A percentile compares a stretch with the other conserved stretches of the same genome.
phyloP scores from a whole-genome alignment of 2,329 filamentous ascomycete genomes.

The Trichoderma sp. region DNA sequence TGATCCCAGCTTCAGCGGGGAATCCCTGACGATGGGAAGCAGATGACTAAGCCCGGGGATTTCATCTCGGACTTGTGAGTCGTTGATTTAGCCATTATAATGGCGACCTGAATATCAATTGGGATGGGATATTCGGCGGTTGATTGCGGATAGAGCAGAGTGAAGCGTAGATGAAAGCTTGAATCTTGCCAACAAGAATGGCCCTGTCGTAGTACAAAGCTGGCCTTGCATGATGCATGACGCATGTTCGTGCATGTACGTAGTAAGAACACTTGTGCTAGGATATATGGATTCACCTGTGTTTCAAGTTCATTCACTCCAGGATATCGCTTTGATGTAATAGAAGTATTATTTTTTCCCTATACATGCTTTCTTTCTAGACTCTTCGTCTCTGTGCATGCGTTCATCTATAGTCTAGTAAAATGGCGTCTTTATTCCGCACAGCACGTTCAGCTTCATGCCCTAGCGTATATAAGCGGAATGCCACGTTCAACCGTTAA shows the following conservation, averaged over 20 bases:
- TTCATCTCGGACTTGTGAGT: background rate
- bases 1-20: slow-evolving; percentile 11
- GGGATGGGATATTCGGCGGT: background rate
- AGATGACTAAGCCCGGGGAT: slow-evolving; percentile 4
- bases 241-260: background rate
- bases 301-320: background rate
- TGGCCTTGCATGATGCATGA: slow-evolving; percentile 5
- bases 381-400: background rate
- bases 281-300: background rate
- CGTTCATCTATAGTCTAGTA: background rate
- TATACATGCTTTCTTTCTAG: background rate
- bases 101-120: background rate
- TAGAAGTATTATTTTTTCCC: background rate
- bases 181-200: background rate
- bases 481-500: background rate
- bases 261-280: background rate
- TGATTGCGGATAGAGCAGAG: background rate
- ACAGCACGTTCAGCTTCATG: background rate
- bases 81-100: background rate
- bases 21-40: background rate
- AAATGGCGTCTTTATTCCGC: background rate
- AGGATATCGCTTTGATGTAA: background rate
- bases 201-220: background rate
- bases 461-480: background rate
- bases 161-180: background rate